Conservation (phyloP, 2,329 filamentous ascomycete genomes). For the Ascochyta koolunga region DNA sequence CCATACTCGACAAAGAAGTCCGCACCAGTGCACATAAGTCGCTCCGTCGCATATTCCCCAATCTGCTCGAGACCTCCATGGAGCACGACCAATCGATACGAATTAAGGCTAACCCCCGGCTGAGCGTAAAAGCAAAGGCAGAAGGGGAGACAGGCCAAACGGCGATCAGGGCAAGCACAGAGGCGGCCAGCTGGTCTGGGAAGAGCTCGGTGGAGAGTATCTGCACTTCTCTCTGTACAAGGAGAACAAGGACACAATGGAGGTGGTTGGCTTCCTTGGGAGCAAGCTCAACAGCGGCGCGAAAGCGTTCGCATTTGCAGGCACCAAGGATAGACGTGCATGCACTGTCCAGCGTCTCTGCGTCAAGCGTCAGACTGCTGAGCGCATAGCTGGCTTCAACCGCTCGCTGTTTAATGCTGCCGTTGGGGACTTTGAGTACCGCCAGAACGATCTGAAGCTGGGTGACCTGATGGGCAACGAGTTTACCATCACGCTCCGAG, state of each 20-base stretch:
- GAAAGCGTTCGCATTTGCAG: constrained; percentile 79
- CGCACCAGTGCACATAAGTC: constrained; percentile 69
- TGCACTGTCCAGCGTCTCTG: constrained; percentile 85
- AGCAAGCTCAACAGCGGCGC: constrained; percentile 71
- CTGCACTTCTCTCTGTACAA: constrained; percentile 94
- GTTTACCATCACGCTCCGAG: constrained; percentile 89
- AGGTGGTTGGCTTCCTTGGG: constrained; percentile 78
- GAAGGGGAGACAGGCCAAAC: constrained; percentile 23
- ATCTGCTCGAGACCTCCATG: constrained; percentile 77
- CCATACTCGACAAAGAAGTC: constrained; percentile 65
- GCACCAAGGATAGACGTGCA: constrained; percentile 88
- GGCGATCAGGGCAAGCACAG: constrained; percentile 29
- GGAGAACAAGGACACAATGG: constrained; percentile 97
- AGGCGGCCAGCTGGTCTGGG: constrained; percentile 58
- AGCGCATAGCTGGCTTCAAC: constrained; percentile 70
- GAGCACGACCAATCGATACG: constrained; percentile 70
- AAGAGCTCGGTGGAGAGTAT: constrained; percentile 76
- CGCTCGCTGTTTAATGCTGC: constrained; percentile 64
- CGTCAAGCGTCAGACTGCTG: constrained; percentile 63
- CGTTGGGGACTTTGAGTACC: constrained; percentile 82
- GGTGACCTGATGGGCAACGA: constrained; percentile 89
- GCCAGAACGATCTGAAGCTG: constrained; percentile 73
- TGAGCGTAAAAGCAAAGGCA: constrained; percentile 43
- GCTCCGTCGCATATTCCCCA: constrained; percentile 80
- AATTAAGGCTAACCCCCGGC: constrained; percentile 58